Evolutionary conservation across 345 rosid genomes (phyloP).

Genomic region (Sapria himalayana): DNA sequence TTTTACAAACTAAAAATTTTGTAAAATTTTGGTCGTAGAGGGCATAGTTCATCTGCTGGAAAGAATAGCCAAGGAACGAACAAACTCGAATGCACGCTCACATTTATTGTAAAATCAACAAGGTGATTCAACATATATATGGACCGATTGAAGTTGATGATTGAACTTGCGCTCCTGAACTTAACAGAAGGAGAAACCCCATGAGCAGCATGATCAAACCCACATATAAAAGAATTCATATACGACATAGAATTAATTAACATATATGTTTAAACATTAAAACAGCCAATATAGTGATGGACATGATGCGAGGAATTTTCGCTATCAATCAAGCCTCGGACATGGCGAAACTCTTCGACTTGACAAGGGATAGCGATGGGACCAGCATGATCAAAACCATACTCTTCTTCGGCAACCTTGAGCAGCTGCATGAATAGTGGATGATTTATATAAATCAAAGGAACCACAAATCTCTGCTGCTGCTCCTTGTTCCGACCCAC

Average conservation of each 20-base stretch:
- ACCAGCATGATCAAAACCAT: constrained; percentile 57
- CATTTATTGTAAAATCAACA: too few species aligned
- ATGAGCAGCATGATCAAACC: too few species aligned
- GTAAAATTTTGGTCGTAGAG: too few species aligned
- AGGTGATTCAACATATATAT: too few species aligned
- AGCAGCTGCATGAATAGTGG: constrained; percentile 45
- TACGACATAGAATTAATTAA: too few species aligned
- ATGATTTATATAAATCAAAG: constrained; percentile 55
- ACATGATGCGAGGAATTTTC: constrained; percentile 19
- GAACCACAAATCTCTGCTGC: constrained; percentile 49
- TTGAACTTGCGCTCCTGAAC: too few species aligned
- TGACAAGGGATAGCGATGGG: constrained; percentile 73
- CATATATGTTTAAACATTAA: constrained; percentile 17
- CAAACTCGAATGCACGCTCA: too few species aligned
- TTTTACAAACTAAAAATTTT: too few species aligned
- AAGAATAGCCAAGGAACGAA: too few species aligned
- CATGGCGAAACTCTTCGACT: constrained; percentile 47
- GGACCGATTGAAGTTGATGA: too few species aligned
- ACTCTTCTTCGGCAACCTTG: constrained; percentile 67
- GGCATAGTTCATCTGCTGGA: too few species aligned
- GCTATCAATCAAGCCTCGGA: constrained; percentile 44
- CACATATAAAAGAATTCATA: too few species aligned
- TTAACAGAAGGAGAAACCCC: neutral
- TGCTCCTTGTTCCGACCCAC: constrained; percentile 64
- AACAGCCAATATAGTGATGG: constrained; percentile 27